phyloP scores from a whole-genome alignment of 2,329 filamentous ascomycete species.

The Aspergillus nomiae region DNA sequence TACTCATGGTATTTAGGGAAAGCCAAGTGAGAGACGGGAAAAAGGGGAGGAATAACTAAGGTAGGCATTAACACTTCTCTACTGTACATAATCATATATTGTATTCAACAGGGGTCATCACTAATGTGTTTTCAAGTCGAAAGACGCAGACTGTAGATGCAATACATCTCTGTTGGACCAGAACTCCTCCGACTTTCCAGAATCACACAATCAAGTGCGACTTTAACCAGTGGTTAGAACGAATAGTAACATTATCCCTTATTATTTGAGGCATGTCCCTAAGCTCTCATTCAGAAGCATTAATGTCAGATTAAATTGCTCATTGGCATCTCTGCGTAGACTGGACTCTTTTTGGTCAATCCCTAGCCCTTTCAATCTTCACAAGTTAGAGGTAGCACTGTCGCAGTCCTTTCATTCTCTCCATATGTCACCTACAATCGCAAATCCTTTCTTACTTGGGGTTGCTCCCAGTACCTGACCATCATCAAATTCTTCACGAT shows the following conservation, averaged over 20 bases:
- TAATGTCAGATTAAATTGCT: conserved; percentile 49
- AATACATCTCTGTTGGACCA: neutral
- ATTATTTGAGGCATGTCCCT: conserved; percentile 43
- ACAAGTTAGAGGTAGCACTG: conserved; percentile 22
- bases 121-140: neutral
- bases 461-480: conserved; percentile 46
- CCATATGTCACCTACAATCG: conserved; percentile 31
- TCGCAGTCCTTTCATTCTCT: neutral
- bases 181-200: neutral
- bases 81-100: neutral
- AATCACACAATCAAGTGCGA: neutral
- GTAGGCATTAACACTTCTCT: neutral
- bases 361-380: conserved; percentile 32
- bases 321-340: conserved; percentile 37
- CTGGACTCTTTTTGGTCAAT: conserved; percentile 28
- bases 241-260: neutral
- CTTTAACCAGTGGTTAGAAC: too few relatives aligned
- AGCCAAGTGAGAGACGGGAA: neutral
- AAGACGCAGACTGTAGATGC: neutral
- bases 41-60: neutral
- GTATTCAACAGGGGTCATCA: neutral
- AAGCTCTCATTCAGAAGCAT: conserved; percentile 52
- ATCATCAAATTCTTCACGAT: conserved; percentile 50
- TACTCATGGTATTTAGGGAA: neutral
- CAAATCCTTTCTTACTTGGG: conserved; percentile 31